A percentile compares a stretch with the other conserved stretches of the same genome.
These are phyloP conservation scores for Calonectria ilicicola DNA, from an alignment of 2,329 filamentous ascomycete species.

Conservation along the genomic window DNA sequence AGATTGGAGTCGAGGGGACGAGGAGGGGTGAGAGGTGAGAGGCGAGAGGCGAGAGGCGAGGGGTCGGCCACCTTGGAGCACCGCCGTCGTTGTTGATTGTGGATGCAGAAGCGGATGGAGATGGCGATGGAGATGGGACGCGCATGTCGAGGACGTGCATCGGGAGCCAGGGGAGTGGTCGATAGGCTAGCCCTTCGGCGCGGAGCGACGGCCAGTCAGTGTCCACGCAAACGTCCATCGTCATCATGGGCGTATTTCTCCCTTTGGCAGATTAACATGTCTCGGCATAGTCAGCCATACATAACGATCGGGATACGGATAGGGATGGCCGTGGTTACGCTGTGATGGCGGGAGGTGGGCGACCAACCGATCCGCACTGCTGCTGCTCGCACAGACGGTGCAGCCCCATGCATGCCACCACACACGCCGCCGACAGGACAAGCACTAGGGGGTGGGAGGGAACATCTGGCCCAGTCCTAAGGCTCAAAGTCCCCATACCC, in stretches of 20 bases:
- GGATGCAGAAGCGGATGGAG: conserved; percentile 1
- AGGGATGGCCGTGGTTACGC: not conserved
- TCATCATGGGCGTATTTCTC: conserved; percentile 5
- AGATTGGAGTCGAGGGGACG: conserved; percentile 44
- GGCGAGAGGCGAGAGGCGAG: conserved; percentile 39
- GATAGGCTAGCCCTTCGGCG: conserved; percentile 14
- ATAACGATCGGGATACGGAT: too few relatives aligned
- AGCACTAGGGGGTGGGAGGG: too few relatives aligned
- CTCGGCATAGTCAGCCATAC: not conserved
- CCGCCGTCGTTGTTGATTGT: conserved; percentile 32
- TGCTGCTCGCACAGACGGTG: conserved; percentile 11
- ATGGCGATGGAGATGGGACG: not conserved
- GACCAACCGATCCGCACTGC: conserved; percentile 20
- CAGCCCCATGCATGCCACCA: conserved; percentile 8
- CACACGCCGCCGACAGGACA: not conserved
- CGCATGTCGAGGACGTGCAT: conserved; percentile 15
- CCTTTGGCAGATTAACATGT: conserved; percentile 5
- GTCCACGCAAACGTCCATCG: not conserved
- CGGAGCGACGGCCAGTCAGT: conserved; percentile 11
- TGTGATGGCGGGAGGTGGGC: conserved; percentile 21
- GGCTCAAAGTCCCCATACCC: not conserved
- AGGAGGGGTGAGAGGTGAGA: too few relatives aligned
- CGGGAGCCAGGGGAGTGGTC: not conserved
- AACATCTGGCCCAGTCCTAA: too few relatives aligned
- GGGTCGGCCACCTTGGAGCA: conserved; percentile 33